Conservation (phyloP, 805 yeast species). For the Limtongia smithiae region DNA sequence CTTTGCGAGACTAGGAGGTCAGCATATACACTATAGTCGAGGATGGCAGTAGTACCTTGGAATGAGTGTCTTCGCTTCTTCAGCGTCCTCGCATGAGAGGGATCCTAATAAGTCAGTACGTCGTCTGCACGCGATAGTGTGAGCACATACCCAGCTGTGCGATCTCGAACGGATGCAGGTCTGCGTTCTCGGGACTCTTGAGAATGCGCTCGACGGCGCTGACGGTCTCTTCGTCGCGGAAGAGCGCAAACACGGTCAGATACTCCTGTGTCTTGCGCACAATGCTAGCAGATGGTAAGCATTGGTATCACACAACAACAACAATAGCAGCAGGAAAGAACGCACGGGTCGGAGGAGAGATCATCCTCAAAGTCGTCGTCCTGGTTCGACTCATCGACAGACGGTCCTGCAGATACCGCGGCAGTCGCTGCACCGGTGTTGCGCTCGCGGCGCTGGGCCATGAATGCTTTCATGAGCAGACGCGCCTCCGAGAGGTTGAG, state of each 20-base stretch:
- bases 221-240: slow-evolving; percentile 87
- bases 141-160: slow-evolving; percentile 61
- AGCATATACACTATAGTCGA: background rate
- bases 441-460: slow-evolving; percentile 65
- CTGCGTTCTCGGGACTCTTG: slow-evolving; percentile 65
- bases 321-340: background rate
- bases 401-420: too few relatives aligned
- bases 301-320: background rate
- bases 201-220: slow-evolving; percentile 88
- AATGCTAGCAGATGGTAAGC: slow-evolving; percentile 44
- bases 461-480: slow-evolving; percentile 82
- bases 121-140: background rate
- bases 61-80: slow-evolving; percentile 90
- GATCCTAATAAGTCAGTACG: slow-evolving; percentile 49
- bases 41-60: slow-evolving; percentile 44
- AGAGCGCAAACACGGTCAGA: slow-evolving; percentile 78
- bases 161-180: slow-evolving; percentile 89
- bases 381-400: slow-evolving; percentile 39
- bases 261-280: slow-evolving; percentile 88
- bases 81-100: slow-evolving; percentile 91
- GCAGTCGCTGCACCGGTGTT: slow-evolving; percentile 33
- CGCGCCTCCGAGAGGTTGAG: slow-evolving; percentile 87
- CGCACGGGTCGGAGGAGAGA: slow-evolving; percentile 31
- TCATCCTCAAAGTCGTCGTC: slow-evolving; percentile 39
- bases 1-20: slow-evolving; percentile 54